Evolutionary conservation across 2,329 filamentous ascomycete genomes (phyloP).

Genomic region (Alternaria alternata): DNA sequence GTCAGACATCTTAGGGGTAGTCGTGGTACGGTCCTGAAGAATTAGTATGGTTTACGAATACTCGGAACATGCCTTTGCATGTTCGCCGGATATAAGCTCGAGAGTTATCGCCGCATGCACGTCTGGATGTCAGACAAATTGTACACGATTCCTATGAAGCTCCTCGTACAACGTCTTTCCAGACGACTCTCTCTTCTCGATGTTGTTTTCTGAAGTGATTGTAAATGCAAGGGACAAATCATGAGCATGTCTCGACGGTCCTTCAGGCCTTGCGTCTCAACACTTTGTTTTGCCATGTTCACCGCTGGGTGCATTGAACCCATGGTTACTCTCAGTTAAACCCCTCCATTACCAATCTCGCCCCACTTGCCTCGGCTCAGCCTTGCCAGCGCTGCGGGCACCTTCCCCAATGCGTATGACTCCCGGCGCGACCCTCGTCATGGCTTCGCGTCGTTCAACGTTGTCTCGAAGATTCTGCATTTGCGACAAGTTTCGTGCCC

Average conservation of each 20-base stretch:
- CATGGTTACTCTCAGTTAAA: background rate
- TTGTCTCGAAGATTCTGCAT: constrained; percentile 18
- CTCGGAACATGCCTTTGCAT: background rate
- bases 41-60: background rate
- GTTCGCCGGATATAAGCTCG: background rate
- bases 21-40: background rate
- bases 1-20: background rate
- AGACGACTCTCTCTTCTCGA: background rate
- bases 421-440: constrained; percentile 28
- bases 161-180: background rate
- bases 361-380: constrained; percentile 40
- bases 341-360: constrained; percentile 27
- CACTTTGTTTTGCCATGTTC: background rate
- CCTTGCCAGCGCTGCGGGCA: constrained; percentile 18
- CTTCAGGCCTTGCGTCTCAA: constrained; percentile 1
- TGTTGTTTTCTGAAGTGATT: background rate
- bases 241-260: background rate
- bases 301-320: background rate
- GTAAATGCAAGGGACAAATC: background rate
- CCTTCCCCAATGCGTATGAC: constrained; percentile 22
- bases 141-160: background rate
- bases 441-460: constrained; percentile 19
- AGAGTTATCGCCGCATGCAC: background rate
- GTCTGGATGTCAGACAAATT: background rate
- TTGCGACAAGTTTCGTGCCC: constrained; percentile 5